phyloP scores from a whole-genome alignment of 352 stramenopile genomes.

The Plasmopara muralis region DNA sequence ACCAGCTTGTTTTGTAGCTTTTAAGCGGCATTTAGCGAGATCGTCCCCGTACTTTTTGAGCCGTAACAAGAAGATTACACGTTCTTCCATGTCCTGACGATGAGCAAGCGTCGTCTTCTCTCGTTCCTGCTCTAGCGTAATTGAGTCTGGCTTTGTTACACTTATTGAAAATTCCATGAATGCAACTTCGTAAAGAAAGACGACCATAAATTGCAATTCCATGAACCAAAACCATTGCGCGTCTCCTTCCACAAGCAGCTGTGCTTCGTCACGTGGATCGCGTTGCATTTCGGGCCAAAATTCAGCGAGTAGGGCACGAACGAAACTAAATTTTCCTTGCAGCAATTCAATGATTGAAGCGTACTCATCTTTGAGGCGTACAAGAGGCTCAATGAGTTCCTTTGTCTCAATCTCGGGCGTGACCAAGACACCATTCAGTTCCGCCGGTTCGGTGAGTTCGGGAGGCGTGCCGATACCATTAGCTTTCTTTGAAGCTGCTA shows the following conservation, averaged over 20 bases:
- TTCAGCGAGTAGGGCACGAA: conserved; percentile 60
- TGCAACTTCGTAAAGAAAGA: conserved; percentile 80
- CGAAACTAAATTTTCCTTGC: conserved; percentile 39
- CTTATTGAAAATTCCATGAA: conserved; percentile 84
- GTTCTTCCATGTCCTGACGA: conserved; percentile 71
- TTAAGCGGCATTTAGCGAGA: conserved; percentile 44
- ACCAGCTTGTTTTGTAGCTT: conserved; percentile 30
- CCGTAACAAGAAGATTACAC: conserved; percentile 54
- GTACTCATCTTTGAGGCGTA: conserved; percentile 23
- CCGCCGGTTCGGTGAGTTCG: neutral
- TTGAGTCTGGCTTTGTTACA: conserved; percentile 72
- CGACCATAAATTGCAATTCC: conserved; percentile 73
- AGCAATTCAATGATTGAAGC: conserved; percentile 22
- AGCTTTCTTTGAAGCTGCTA: conserved; percentile 8
- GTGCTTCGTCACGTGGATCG: conserved; percentile 30
- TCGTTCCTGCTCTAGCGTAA: conserved; percentile 27
- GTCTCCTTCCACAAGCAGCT: conserved; percentile 39
- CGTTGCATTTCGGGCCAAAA: conserved; percentile 62
- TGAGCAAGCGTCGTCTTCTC: conserved; percentile 56
- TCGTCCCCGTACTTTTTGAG: conserved; percentile 59
- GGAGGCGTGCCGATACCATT: conserved; percentile 10
- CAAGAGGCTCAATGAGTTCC: conserved; percentile 3
- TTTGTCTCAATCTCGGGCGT: neutral
- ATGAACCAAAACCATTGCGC: conserved; percentile 78
- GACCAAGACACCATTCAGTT: conserved; percentile 8